Percentiles rank a stretch among this genome's conserved stretches.
phyloP scores from a whole-genome alignment of 75 land plant genomes.

The Selaginella moellendorffii region DNA sequence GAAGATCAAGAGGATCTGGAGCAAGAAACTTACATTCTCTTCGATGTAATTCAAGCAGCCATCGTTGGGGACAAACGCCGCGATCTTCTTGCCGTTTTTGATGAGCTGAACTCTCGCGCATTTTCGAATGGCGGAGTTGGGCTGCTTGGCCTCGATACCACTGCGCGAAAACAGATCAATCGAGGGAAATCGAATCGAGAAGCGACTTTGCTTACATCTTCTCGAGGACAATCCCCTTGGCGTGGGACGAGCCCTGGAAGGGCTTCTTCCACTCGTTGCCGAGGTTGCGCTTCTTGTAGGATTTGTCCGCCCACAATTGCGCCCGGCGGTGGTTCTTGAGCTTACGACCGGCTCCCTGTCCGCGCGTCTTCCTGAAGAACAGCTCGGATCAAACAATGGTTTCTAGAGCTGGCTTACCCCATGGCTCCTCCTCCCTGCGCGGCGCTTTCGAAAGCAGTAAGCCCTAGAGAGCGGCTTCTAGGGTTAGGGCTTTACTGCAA shows the following conservation, averaged over 20 bases:
- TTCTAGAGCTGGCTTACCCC: not conserved
- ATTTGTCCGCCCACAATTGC: constrained; percentile 57
- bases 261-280: constrained; percentile 79
- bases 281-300: constrained; percentile 49
- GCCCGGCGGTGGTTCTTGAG: constrained; percentile 46
- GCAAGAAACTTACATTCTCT: constrained; percentile 39
- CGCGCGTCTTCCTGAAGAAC: constrained; percentile 45
- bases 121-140: constrained; percentile 54
- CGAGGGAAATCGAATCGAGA: not conserved
- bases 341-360: constrained; percentile 76
- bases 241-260: constrained; percentile 66
- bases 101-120: constrained; percentile 69
- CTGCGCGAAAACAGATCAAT: constrained; percentile 15
- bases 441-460: too few species aligned
- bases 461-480: too few species aligned
- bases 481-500: too few species aligned
- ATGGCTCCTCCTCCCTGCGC: too few species aligned
- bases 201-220: constrained; percentile 38
- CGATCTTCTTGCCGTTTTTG: constrained; percentile 72
- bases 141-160: constrained; percentile 56
- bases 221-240: constrained; percentile 65
- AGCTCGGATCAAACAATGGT: not conserved
- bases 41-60: constrained; percentile 65
- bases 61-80: constrained; percentile 52
- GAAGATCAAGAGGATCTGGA: not conserved